Percentiles rank a stretch among this genome's conserved stretches.
Conservation (phyloP, 371 early-diverging fungal genomes). For the Mucor racemosus region DNA sequence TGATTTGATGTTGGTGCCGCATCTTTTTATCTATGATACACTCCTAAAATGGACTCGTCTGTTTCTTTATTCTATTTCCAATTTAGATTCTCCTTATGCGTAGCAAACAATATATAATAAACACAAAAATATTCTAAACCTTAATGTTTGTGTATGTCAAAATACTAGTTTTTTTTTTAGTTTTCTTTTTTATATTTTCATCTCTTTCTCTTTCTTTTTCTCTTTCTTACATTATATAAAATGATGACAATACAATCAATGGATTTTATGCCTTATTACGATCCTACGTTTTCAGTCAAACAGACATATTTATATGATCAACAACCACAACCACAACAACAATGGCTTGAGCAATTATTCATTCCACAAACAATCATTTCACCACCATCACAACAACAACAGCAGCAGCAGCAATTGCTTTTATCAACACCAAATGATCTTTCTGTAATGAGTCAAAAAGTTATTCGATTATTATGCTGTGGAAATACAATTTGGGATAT, state of each 20-base stretch:
- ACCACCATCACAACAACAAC: neutral
- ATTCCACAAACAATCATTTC: neutral
- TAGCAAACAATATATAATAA: neutral
- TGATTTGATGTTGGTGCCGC: constrained; percentile 10
- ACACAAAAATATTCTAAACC: neutral
- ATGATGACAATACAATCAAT: constrained; percentile 2
- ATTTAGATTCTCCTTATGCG: constrained; percentile 22
- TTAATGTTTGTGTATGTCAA: constrained; percentile 15
- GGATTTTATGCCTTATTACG: neutral
- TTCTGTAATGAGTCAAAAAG: constrained; percentile 23
- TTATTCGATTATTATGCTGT: constrained; percentile 15
- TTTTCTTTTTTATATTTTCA: neutral
- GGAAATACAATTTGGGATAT: constrained; percentile 21
- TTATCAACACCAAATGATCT: constrained; percentile 15
- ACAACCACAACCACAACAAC: neutral
- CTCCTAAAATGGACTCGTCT: constrained; percentile 15
- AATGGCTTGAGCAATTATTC: neutral
- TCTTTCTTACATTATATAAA: neutral
- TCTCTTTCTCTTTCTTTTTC: neutral
- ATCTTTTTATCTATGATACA: neutral
- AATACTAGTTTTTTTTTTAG: constrained; percentile 2
- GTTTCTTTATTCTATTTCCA: constrained; percentile 14
- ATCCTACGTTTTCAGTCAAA: neutral
- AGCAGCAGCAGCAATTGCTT: neutral
- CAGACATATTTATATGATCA: neutral